These are phyloP conservation scores for Emericellopsis terricola DNA, from an alignment of 495 filamentous ascomycete genomes.

Conservation along the genomic window DNA sequence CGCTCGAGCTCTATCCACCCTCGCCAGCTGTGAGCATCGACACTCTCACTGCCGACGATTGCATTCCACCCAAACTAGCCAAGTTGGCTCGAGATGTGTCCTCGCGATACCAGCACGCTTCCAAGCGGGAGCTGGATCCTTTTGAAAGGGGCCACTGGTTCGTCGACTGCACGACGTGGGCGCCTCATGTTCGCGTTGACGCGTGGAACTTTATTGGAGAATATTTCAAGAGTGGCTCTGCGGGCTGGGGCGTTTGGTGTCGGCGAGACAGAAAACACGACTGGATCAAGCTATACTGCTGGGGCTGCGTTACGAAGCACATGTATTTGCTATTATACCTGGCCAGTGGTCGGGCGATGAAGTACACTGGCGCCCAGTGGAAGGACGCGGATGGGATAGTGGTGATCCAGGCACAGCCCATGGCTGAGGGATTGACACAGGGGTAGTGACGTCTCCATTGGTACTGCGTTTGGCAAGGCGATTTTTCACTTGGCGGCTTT, in stretches of 20 bases:
- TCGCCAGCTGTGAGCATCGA: conserved; percentile 9
- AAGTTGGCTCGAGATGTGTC: conserved; percentile 33
- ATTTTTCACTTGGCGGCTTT: no score
- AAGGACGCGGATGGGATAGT: conserved; percentile 31
- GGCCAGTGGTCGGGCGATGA: conserved; percentile 37
- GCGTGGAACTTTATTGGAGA: conserved; percentile 45
- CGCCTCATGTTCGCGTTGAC: conserved; percentile 14
- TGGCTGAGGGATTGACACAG: no score
- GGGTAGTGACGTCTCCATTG: no score
- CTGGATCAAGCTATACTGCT: conserved; percentile 40
- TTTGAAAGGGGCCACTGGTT: conserved; percentile 57
- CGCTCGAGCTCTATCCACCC: conserved; percentile 18
- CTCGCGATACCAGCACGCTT: conserved; percentile 31
- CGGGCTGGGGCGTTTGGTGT: conserved; percentile 50
- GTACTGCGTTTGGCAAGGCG: no score
- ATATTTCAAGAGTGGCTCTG: conserved; percentile 36
- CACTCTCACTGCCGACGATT: conserved; percentile 7
- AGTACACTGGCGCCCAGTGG: conserved; percentile 37
- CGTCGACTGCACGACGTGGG: conserved; percentile 31
- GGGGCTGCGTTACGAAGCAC: conserved; percentile 42
- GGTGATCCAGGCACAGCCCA: neutral
- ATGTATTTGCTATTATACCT: conserved; percentile 48
- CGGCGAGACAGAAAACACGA: conserved; percentile 14
- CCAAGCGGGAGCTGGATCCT: conserved; percentile 25
- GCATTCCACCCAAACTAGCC: conserved; percentile 36